Conservation (phyloP, 129 eudicot species). For the Cynara cardunculus region DNA sequence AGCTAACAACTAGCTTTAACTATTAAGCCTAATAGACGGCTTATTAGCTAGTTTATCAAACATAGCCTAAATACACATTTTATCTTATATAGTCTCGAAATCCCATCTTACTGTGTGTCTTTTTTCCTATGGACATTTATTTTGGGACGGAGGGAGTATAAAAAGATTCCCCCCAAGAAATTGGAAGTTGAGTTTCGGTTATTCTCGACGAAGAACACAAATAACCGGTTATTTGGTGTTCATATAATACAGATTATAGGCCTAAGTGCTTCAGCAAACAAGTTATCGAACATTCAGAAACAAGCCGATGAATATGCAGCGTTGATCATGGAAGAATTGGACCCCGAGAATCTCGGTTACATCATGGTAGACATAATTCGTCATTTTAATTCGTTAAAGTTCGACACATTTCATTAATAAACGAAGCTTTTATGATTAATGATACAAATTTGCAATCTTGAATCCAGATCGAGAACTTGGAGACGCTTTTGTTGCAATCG, state of each 20-base stretch:
- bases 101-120: too few species aligned
- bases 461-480: constrained; percentile 45
- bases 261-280: constrained; percentile 62
- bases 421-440: not conserved
- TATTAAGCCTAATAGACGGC: too few species aligned
- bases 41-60: not conserved
- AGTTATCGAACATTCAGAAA: constrained; percentile 49
- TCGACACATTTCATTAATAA: not conserved
- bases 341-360: constrained; percentile 55
- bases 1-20: too few species aligned
- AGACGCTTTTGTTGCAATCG: constrained; percentile 53
- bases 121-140: too few species aligned
- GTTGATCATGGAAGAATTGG: constrained; percentile 72
- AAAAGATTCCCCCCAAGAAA: not conserved
- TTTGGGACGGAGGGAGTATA: too few species aligned
- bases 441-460: not conserved
- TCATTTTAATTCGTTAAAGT: not conserved
- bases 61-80: too few species aligned
- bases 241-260: constrained; percentile 44
- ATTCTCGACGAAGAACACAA: not conserved
- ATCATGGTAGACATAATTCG: constrained; percentile 35
- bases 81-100: too few species aligned
- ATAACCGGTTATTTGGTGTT: not conserved
- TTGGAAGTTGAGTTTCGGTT: not conserved
- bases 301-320: constrained; percentile 64